These are phyloP conservation scores for Arabidopsis lyrata DNA, from an alignment of 441 rosid genomes.

Conservation along the genomic window DNA sequence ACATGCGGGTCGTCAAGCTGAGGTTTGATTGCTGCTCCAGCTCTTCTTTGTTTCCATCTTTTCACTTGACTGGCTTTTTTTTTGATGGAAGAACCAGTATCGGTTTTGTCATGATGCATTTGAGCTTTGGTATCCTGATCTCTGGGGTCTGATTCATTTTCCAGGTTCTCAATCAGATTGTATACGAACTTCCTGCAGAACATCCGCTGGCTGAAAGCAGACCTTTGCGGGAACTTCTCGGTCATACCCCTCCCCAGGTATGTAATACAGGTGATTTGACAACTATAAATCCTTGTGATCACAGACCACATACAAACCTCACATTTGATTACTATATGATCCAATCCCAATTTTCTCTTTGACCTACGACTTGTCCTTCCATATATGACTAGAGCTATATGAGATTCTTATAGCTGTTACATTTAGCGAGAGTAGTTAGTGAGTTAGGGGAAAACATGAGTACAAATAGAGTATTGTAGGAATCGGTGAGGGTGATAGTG, in stretches of 20 bases:
- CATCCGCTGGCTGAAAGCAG: conserved; percentile 82
- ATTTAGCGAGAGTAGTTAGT: neutral
- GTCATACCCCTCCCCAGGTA: conserved; percentile 87
- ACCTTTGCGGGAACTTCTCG: conserved; percentile 77
- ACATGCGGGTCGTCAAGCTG: conserved; percentile 83
- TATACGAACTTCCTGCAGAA: conserved; percentile 80
- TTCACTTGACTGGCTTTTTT: neutral
- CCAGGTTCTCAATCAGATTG: conserved; percentile 81
- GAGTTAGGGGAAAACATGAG: conserved; percentile 6
- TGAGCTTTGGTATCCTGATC: conserved; percentile 8
- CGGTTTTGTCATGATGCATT: neutral
- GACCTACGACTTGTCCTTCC: too few species aligned
- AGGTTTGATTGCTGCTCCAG: conserved; percentile 49
- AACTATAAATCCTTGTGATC: neutral
- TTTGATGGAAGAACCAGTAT: too few species aligned
- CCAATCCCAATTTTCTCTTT: too few species aligned
- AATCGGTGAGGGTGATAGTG: neutral
- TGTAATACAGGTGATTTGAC: neutral
- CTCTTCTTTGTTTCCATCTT: conserved; percentile 18
- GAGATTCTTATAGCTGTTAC: conserved; percentile 20
- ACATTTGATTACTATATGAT: neutral
- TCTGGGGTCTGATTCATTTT: conserved; percentile 16
- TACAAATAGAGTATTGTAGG: neutral
- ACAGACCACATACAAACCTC: neutral
- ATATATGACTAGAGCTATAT: neutral